Base-by-base conservation (phyloP, 345 rosid genomes). In the Lepidium sativum region DNA sequence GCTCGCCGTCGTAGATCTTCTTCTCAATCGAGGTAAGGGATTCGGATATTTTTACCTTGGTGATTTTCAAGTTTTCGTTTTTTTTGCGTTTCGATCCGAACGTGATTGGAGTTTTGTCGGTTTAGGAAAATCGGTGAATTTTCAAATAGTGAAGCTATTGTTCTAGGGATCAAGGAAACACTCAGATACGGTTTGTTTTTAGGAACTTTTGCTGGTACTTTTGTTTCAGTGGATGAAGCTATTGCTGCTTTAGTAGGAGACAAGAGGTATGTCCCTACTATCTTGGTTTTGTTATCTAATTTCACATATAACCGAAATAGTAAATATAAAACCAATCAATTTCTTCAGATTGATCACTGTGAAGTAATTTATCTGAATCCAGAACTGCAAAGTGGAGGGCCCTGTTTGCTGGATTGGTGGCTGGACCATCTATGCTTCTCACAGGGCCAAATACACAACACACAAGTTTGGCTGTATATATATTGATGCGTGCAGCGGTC, bases 361-460 rank as follows among this genome's bases (percentile, higher is more conserved):
- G 43, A 25, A 44, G 25, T 56, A 23, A 41, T 52, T 71, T 48
- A 27, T 67, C 50, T 67, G 51, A 37, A 68, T 53, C 50, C 64
- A 92, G 98, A 87, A 89, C 96, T 17, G 90, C 82, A 20, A 89
- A 75, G 58, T 92, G 98, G 98, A 86, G 97, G 66, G 84, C 91
- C 31, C 76, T 92, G 58, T 60, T 92, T 15, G 98, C 97, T 12
- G 98, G 97, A 49, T 75, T 87, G 53, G 69, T 92, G 54, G 97
- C 97, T 29, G 98, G 98, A 35, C 98, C 97, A 56, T 87, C 98
- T 3, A 92, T 92, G 89, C 84, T 92, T 66, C 89, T 92, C 45
- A 89, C 97, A 0, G 97, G 98, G 37, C 84, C 80, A 18, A 82
- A 85, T 44, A 83, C 91, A 0, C 89, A 83, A 70, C 98, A 92